These are phyloP conservation scores for Aspergillus transmontanensis DNA, from an alignment of 2,329 filamentous ascomycete genomes.

Conservation along the genomic window DNA sequence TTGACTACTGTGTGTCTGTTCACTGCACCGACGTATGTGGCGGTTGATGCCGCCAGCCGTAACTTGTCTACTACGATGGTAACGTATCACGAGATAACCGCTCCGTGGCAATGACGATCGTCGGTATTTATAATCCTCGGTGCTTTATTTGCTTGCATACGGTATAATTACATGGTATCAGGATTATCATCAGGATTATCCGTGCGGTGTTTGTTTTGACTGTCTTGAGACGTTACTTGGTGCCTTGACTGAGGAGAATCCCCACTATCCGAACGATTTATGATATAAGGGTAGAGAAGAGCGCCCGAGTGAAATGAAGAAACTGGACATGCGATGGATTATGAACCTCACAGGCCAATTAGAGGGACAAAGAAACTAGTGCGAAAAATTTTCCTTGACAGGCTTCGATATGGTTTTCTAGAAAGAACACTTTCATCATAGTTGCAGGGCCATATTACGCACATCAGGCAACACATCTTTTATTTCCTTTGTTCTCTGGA, in stretches of 20 bases:
- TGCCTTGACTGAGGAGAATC: background rate
- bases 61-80: background rate
- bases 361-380: background rate
- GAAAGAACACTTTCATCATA: background rate
- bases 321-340: background rate
- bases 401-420: slow-evolving; percentile 10
- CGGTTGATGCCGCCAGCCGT: background rate
- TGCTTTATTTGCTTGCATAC: background rate
- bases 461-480: background rate
- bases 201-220: background rate
- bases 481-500: background rate
- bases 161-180: background rate
- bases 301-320: background rate
- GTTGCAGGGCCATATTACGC: background rate
- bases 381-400: background rate
- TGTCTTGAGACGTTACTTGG: background rate
- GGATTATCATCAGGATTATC: background rate
- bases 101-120: background rate
- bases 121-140: background rate
- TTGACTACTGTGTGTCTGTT: too few relatives aligned
- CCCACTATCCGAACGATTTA: background rate
- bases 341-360: background rate
- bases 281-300: background rate
- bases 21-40: background rate
- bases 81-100: background rate